Evolutionary conservation across 2,329 filamentous ascomycete species (phyloP), one percentile per base, ranked within the genome.

Genomic region (Neophaeococcomyces aloes): DNA sequence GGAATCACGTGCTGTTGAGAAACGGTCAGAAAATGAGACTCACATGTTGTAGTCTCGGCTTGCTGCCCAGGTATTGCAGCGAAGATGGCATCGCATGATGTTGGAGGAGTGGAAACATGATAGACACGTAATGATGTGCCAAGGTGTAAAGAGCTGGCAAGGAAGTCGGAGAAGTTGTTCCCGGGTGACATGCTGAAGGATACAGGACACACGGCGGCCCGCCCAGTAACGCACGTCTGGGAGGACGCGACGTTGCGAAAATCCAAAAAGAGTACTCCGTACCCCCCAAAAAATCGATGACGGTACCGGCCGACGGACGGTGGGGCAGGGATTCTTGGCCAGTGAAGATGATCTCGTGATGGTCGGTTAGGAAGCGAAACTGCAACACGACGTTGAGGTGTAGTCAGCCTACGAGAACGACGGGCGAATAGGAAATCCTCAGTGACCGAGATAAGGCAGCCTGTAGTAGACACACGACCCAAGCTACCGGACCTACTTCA

Each of bases 61-160:
- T 75, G 74, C 51, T 76, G 69, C 46, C 80, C 78, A 3, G 85
- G 84, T 3, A 85, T 79, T 27, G 88, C 75, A 29, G 84, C 81
- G 65, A 83, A 95, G 33, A 98, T 76, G 13, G 89, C 75, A 7
- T 79, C 74, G 49, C 79, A 82, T 59, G 73, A 73, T 27, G 78
- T 81, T 4, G 89, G 85, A 11, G 84, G 83, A 4, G 88, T 94
- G 18, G 86, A 94, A 54, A 95, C 68, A 67, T 98, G 89, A 62
- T 93, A 81, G 56, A 89, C 72, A 51, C 73, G 79, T 60, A 94
- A 83, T 37, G 64, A 61, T 51, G 71, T 66, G 46, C 66, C 67
- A 41, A 68, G 30, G 39, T 31, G 39, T 35, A 42, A 42, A 42
- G 39, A 27, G 30, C n/a, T 42, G 30, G 39, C 30, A 7, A 42